Evolutionary conservation across 1,139 yeast genomes (phyloP), one percentile per base, ranked within the genome.

Genomic region (Protomyces lactucae-debilis): DNA sequence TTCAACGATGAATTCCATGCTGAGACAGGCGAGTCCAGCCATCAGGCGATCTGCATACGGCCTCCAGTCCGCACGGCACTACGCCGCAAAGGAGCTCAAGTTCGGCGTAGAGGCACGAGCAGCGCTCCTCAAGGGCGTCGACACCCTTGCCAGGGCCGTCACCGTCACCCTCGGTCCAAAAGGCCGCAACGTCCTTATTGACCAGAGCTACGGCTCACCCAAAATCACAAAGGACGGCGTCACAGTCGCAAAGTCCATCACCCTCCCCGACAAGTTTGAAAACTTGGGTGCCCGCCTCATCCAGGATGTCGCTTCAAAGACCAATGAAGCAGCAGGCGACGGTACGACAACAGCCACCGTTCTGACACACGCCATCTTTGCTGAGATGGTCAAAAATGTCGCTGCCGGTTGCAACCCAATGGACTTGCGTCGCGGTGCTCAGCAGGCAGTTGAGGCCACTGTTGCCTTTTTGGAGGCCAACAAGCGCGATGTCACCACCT

Each of bases 361-460:
- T 66, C 83, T 93, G 71, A 99, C 98, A 73, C 88, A 97, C 79
- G 90, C 97, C 67, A 93, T 93, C 73, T 93, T 93, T 82, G 88
- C 97, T 69, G 99, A 93, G 79, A 86, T 96, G 35, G 98, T 93
- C 69, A 93, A 93, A 83, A 93, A 93, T 74, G 99, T 93, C 66
- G 99, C 99, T 68, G 98, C 99, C 68, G 99, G 99, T 68, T 93
- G 99, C 81, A 93, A 93, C 82, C 99, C 99, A 75, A 95, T 93
- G 98, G 99, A 93, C 76, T 84, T 93, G 76, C 89, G 99, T 84
- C 87, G 97, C 78, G 99, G 99, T 72, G 87, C 97, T 66, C 99
- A 93, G 80, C 95, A 97, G 70, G 99, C 99, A 57, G 99, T 93
- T 66, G 96, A 91, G 78, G 96, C 96, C 55, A 96, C 93, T 65